Base-by-base conservation (phyloP, 2,329 filamentous ascomycete genomes). In the Cladosporium oxysporum region DNA sequence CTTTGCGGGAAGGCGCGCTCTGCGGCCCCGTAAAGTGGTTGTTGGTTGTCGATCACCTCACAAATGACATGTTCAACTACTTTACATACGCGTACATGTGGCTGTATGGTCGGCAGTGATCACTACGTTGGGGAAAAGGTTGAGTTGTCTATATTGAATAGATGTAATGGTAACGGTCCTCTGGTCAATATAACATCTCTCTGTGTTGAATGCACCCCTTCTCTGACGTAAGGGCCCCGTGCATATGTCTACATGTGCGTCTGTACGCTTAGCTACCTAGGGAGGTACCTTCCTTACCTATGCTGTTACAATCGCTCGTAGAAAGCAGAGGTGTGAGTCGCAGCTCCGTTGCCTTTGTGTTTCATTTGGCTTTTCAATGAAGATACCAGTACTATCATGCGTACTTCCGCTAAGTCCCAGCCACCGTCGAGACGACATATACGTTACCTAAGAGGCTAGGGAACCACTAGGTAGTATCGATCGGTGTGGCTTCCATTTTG, bases 11-110 rank as follows among this genome's bases (percentile, higher is more conserved):
- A 55, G 52, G 52, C 52, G 52, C 52, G 52, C 52, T 29, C 29
- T 37, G 28, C 49, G 52, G 52, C 52, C 52, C 52, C 28, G 28
- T 55, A 55, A 55, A 55, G 52, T 55, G 52, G 28, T 55, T 47
- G 41, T 47, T 55, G n/a, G 31, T 31, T 55, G 52, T 23, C 52
- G 52, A 55, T 33, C 29, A 33, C 52, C 18, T 33, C 52, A 55
- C 18, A 21, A 5, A 21, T 21, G 8, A n/a, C 8, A 47, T 1
- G 21, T 47, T 47, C n/a, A 21, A 23, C 4, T 23, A 47, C 41
- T 21, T 23, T 21, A 12, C 41, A 12, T 23, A 21, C 5, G 10
- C n/a, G 37, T 44, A 3, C 18, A 41, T 44, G 16, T 21, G n/a
- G 11, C 8, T 47, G n/a, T 5, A 7, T 47, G n/a, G 2, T 47